Evolutionary conservation across 305 asterid genomes (phyloP), one percentile per base, ranked within the genome.

Genomic region (Fraxinus ornus): DNA sequence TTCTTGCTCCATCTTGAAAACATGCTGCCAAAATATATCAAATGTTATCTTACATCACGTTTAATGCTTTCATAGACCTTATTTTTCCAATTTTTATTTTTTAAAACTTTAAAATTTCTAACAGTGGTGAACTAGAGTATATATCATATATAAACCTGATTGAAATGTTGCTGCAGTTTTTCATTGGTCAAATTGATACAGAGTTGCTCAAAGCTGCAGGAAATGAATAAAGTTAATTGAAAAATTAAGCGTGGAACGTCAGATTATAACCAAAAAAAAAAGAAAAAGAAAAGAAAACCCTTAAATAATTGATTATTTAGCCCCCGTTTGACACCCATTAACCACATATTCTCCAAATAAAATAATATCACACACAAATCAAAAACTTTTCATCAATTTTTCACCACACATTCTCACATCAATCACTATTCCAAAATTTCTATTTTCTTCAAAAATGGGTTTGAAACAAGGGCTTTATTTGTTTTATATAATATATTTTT

Each of bases 1-100:
- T 90, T 94, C 98, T 90, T 94, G 98, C 86, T 94, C 98, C 97
- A 91, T 92, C 88, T 94, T 94, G 87, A 94, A 94, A 85, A 94
- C 98, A 75, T 93, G 98, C 98, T 94, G 96, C 84, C 62, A 81
- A 82, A 66, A 22, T 60, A 73, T 75, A 79, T 5, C 70, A 77
- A 52, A 78, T 52, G 68, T 55, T 55, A 74, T 33, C 49, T 79
- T 41, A 32, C 9, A n/a, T 55, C 24, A 17, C 6, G 6, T 68
- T 68, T 35, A 35, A 35, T 77, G 47, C 49, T 15, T 77, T n/a
- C 37, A 36, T 17, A 17, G 80, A 17, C 33, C 72, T 30, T 28
- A 44, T 4, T 77, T 17, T 17, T 60, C 44, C 44, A 52, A 28
- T 28, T 28, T 47, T 24, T 44, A 26, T 4, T 76, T 76, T 41